phyloP scores from a whole-genome alignment of 768 basidiomycete genomes.

The Leccinum incarnatum region DNA sequence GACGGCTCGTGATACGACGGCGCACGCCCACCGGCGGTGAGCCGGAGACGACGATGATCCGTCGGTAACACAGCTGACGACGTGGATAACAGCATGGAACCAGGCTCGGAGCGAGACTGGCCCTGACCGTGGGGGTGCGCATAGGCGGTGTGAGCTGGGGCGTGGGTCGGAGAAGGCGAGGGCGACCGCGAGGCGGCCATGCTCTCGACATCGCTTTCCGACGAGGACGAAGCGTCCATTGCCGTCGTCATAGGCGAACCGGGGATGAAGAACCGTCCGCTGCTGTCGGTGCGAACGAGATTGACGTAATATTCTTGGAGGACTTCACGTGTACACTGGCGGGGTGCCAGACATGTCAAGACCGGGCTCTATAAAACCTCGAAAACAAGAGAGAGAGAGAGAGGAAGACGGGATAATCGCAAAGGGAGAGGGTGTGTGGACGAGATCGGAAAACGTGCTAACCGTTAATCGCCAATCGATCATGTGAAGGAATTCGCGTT shows the following conservation, averaged over 20 bases:
- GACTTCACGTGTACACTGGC: slow-evolving; percentile 83
- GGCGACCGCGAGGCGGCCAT: slow-evolving; percentile 45
- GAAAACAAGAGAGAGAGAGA: neutral
- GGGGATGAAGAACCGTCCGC: slow-evolving; percentile 51
- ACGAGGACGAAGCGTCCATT: slow-evolving; percentile 2
- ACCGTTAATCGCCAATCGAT: slow-evolving; percentile 97
- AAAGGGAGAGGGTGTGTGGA: neutral
- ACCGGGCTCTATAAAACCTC: slow-evolving; percentile 13
- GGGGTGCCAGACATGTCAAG: slow-evolving; percentile 16
- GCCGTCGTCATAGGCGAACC: slow-evolving; percentile 34
- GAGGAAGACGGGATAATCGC: too few relatives aligned
- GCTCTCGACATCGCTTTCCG: slow-evolving; percentile 57
- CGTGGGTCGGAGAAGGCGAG: slow-evolving; percentile 38
- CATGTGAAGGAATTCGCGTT: slow-evolving; percentile 86
- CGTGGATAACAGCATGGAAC: neutral
- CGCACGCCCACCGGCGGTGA: slow-evolving; percentile 22
- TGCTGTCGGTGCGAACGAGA: slow-evolving; percentile 82
- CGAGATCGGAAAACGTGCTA: slow-evolving; percentile 40
- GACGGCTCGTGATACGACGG: slow-evolving; percentile 34
- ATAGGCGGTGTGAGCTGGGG: neutral
- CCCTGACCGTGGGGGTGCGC: neutral
- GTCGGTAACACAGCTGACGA: slow-evolving; percentile 8
- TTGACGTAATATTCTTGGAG: slow-evolving; percentile 94
- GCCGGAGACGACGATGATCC: slow-evolving; percentile 23
- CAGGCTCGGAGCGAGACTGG: neutral